Conservation (phyloP, 2,329 filamentous ascomycete species). For the Hansfordia pulvinata region DNA sequence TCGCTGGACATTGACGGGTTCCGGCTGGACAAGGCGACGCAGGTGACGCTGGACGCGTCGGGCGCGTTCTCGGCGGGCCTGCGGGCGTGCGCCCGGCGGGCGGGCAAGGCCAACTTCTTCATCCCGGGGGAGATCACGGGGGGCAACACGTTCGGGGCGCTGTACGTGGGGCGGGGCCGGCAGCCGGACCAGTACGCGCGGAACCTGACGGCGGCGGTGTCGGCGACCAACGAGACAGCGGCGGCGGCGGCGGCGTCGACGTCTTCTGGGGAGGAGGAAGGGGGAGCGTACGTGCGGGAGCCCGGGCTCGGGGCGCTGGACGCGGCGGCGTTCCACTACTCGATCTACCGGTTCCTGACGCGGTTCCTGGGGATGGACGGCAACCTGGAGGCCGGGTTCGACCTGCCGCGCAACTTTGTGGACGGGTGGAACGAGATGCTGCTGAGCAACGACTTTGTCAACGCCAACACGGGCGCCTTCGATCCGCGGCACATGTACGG, state of each 20-base stretch:
- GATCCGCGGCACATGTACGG: constrained; percentile 52
- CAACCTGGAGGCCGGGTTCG: constrained; percentile 36
- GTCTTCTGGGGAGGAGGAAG: too few species aligned
- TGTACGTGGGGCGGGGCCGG: constrained; percentile 49
- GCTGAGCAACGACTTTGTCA: constrained; percentile 40
- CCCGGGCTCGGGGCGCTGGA: constrained; percentile 39
- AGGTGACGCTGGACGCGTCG: constrained; percentile 47
- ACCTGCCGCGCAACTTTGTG: constrained; percentile 37
- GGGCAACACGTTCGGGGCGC: constrained; percentile 44
- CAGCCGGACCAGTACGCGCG: constrained; percentile 36
- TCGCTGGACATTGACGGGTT: constrained; percentile 55
- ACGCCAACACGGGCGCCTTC: constrained; percentile 41
- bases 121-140: constrained; percentile 50
- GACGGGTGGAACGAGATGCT: constrained; percentile 38
- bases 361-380: constrained; percentile 48
- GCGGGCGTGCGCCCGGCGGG: constrained; percentile 38
- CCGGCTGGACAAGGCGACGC: constrained; percentile 53
- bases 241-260: too few species aligned
- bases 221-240: constrained; percentile 25
- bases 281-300: constrained; percentile 38
- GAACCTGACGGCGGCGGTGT: constrained; percentile 32
- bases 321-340: constrained; percentile 48
- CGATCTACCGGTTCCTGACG: constrained; percentile 47
- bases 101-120: constrained; percentile 51
- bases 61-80: constrained; percentile 42